phyloP scores from a whole-genome alignment of 2,329 filamentous ascomycete genomes.

The Fusarium cyanostomum region DNA sequence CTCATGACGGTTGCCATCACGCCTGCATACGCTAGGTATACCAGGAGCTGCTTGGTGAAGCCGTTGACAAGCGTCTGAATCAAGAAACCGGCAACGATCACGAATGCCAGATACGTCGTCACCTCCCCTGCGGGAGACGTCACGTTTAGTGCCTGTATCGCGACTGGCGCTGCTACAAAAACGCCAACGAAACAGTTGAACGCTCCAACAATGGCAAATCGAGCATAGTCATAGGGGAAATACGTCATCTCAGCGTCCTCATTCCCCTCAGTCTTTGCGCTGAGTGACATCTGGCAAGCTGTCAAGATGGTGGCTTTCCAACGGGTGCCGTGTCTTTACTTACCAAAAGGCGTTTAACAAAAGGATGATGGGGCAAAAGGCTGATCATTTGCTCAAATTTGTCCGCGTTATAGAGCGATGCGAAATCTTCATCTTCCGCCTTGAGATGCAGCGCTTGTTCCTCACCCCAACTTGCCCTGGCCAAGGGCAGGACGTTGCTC shows the following conservation, averaged over 20 bases:
- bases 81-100: conserved; percentile 8
- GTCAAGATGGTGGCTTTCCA: background rate
- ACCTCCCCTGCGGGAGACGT: conserved; percentile 1
- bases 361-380: background rate
- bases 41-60: conserved; percentile 18
- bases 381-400: background rate
- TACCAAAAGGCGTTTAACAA: conserved; percentile 7
- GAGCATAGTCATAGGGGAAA: background rate
- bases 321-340: background rate
- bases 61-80: conserved; percentile 12
- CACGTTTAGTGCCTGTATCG: conserved; percentile 7
- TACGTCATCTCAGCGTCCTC: background rate
- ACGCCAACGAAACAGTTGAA: conserved; percentile 13
- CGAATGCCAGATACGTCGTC: conserved; percentile 15
- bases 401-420: background rate
- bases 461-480: background rate
- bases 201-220: background rate
- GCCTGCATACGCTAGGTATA: conserved; percentile 19
- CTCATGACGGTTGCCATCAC: conserved; percentile 21
- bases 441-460: conserved; percentile 7
- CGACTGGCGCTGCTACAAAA: conserved; percentile 15
- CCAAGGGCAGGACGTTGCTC: background rate
- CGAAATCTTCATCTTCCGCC: conserved; percentile 10
- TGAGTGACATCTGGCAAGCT: background rate
- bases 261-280: background rate